A percentile compares a stretch with the other conserved stretches of the same genome.
Conservation (phyloP, 441 rosid genomes). For the Pelargonium citronellum region DNA sequence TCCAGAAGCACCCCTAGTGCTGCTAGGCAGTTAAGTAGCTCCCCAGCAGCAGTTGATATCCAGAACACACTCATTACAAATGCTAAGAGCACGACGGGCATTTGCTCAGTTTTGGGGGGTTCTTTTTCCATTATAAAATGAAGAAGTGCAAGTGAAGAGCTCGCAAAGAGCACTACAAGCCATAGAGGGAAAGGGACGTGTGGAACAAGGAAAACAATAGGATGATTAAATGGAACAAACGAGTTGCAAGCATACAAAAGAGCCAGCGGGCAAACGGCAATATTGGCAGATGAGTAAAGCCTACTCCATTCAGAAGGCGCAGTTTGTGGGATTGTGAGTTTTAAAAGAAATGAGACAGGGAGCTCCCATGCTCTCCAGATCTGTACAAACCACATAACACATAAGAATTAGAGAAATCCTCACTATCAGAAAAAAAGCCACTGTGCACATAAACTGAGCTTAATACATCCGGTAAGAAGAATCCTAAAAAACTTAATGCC, state of each 20-base stretch:
- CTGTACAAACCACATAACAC: conserved; percentile 36
- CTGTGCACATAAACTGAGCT: background rate
- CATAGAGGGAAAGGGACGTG: conserved; percentile 70
- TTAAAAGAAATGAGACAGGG: conserved; percentile 60
- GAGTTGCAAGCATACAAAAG: conserved; percentile 74
- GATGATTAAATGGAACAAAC: conserved; percentile 69
- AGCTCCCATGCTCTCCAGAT: conserved; percentile 63
- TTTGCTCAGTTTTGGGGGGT: conserved; percentile 78
- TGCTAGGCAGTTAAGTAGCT: conserved; percentile 74
- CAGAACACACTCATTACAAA: conserved; percentile 90
- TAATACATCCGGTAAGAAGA: too few relatives aligned
- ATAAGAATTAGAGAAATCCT: too few relatives aligned
- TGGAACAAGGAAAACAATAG: conserved; percentile 65
- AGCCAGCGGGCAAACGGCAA: conserved; percentile 68
- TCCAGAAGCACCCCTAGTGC: conserved; percentile 71
- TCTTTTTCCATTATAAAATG: conserved; percentile 70
- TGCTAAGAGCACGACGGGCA: conserved; percentile 53
- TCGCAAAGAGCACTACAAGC: conserved; percentile 58
- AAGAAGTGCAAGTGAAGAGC: conserved; percentile 63
- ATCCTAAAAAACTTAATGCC: background rate
- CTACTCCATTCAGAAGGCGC: conserved; percentile 77
- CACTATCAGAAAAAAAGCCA: background rate
- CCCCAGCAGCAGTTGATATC: conserved; percentile 90
- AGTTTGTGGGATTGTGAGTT: conserved; percentile 74
- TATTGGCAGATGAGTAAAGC: conserved; percentile 66